Base-by-base conservation (phyloP, 306 rosid species). In the Elaeagnus macrophylla region DNA sequence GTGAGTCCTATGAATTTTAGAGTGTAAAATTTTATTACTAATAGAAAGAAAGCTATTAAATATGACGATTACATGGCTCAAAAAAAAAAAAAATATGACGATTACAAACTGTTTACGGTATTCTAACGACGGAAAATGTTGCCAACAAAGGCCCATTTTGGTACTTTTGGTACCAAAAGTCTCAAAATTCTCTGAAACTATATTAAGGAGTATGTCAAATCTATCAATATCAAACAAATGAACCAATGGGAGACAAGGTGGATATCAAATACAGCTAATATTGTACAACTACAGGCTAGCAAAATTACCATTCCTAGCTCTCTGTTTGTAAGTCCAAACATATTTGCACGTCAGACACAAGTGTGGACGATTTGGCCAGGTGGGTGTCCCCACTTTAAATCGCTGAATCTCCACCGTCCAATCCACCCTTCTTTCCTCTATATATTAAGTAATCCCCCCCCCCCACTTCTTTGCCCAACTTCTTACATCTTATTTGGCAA, bases 381-480 rank as follows among this genome's bases (percentile, higher is more conserved):
- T 74, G 88, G 74, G 60, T 70, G 72, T 40, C 65, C 76, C 72
- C 79, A 69, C 69, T 64, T 57, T 56, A 10, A 53, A 11, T 48
- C 48, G 67, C 37, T 14, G 72, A 76, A 75, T 82, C 86, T 80
- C 52, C 40, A 75, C 94, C 94, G 80, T 86, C 59, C 25, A 82
- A 56, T 42, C 59, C 37, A 57, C 59, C 59, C 67, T 59, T 43
- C n/a, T 40, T 67, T 62, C 67, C 65, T 64, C 76, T 91, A 91
- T 91, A 47, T 81, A 91, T 76, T 51, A 56, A 61, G 70, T 61
- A 60, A 19, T 41, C 52, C 65, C 53, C 42, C 56, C 62, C 56
- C 42, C 56, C 62, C 56, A 62, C 50, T 56, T 45, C 68, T 56
- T 69, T 51, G 67, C 71, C 65, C 61, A 73, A 67, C 51, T 16